Evolutionary conservation across 805 yeast genomes (phyloP), one percentile per base, ranked within the genome.

Genomic region (Blastobotrys mokoenaii): DNA sequence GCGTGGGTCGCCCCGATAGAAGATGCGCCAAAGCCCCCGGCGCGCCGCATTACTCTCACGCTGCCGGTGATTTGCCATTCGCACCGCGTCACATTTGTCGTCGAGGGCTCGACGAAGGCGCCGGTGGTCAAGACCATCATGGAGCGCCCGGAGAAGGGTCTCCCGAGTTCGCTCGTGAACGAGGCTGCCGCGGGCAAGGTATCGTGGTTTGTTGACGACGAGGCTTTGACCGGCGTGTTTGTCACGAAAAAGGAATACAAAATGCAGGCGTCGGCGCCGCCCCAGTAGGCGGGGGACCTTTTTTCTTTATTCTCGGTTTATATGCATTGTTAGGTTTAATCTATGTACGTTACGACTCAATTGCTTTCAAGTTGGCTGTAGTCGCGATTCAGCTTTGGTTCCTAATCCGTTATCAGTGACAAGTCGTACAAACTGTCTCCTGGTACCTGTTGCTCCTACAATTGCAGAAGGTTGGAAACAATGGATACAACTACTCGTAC

Each of bases 171-270:
- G 49, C 82, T 90, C 47, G 96, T 90, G 45, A 89, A 89, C 61
- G 97, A 88, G 65, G 84, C 85, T 27, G 95, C 96, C n/a, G 96
- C 95, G 1, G 97, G 97, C 12, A 82, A 84, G 65, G 96, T 90
- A 3, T 78, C 89, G 6, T 90, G 98, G 98, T 90, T 90, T 69
- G 97, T 90, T 31, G 98, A 90, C 63, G 85, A 87, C 57, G 96
- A 82, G 54, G 96, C 96, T 2, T 76, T 86, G 56, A 76, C 79
- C 40, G 96, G 87, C 59, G 84, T 84, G 41, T 77, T 77, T 57
- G 73, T 81, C 42, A 79, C 84, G 15, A 81, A 80, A 68, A 81
- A 79, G 65, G 76, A 80, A 64, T 82, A 82, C 67, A 82, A 82
- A 63, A 77, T 71, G 51, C 27, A 22, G 27, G 27, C 27, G 7